Evolutionary conservation across 768 basidiomycete genomes (phyloP).

Genomic region (Mycena metata): DNA sequence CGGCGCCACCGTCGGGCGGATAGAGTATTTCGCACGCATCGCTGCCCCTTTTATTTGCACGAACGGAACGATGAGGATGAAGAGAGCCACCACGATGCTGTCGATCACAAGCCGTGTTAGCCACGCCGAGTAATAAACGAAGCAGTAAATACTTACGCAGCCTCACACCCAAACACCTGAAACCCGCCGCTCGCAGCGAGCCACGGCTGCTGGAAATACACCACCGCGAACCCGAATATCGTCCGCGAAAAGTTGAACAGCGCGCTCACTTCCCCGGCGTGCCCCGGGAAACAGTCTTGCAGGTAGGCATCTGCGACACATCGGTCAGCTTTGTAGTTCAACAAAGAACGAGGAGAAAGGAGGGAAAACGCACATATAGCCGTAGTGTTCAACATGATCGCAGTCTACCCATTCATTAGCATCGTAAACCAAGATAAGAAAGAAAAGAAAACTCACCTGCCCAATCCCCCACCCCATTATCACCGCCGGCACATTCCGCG

Average conservation of each 20-base stretch:
- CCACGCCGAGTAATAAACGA: neutral
- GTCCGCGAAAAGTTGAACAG: slow-evolving; percentile 57
- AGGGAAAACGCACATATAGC: slow-evolving; percentile 49
- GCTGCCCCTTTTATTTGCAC: slow-evolving; percentile 50
- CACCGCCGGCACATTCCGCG: slow-evolving; percentile 44
- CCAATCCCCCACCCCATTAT: slow-evolving; percentile 63
- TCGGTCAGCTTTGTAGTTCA: neutral
- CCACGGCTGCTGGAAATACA: slow-evolving; percentile 63
- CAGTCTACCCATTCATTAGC: slow-evolving; percentile 26
- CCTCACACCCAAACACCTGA: slow-evolving; percentile 59
- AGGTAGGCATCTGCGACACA: slow-evolving; percentile 51
- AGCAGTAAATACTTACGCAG: slow-evolving; percentile 47
- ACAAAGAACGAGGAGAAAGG: neutral
- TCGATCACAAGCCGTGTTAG: neutral
- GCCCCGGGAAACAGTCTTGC: slow-evolving; percentile 54
- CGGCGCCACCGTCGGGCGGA: slow-evolving; percentile 1
- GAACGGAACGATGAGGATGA: slow-evolving; percentile 52
- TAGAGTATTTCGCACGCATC: slow-evolving; percentile 46
- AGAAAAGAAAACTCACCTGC: slow-evolving; percentile 24
- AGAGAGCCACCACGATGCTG: slow-evolving; percentile 51
- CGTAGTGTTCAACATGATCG: slow-evolving; percentile 56
- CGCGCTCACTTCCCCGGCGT: slow-evolving; percentile 58
- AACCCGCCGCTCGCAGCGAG: slow-evolving; percentile 56
- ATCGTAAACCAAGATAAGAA: too few species aligned
- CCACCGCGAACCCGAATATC: slow-evolving; percentile 57